phyloP scores from a whole-genome alignment of 2,329 filamentous ascomycete genomes.

The Daldinia eschscholtzii region DNA sequence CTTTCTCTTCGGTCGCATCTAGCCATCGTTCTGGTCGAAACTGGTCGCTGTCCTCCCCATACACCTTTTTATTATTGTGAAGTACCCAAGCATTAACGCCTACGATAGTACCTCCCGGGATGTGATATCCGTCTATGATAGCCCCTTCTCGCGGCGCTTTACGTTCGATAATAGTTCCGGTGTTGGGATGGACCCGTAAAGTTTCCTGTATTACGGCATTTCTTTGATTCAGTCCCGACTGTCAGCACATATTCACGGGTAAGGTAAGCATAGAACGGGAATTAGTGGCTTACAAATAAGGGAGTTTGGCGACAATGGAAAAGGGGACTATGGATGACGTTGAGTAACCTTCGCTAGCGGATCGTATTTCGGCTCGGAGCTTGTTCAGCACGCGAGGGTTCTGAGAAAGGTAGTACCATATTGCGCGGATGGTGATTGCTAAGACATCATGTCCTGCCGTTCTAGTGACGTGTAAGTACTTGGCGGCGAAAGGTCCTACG shows the following conservation, averaged over 20 bases:
- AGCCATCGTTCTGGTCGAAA: constrained; percentile 30
- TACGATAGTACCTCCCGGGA: constrained; percentile 19
- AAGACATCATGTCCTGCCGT: constrained; percentile 20
- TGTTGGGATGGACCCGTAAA: constrained; percentile 22
- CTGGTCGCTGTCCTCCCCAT: constrained; percentile 19
- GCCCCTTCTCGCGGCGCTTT: constrained; percentile 17
- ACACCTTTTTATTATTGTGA: constrained; percentile 20
- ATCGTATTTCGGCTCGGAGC: not conserved
- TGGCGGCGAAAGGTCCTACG: not conserved
- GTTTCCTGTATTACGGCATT: constrained; percentile 5
- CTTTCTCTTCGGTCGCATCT: constrained; percentile 18
- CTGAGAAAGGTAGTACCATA: constrained; percentile 17
- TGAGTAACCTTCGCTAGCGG: not conserved
- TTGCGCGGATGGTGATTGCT: constrained; percentile 23
- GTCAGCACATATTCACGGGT: no score
- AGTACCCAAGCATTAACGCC: constrained; percentile 31
- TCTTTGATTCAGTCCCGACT: not conserved
- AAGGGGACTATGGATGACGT: not conserved
- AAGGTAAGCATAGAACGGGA: not conserved
- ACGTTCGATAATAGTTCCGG: constrained; percentile 27
- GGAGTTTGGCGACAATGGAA: not conserved
- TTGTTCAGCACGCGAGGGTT: not conserved
- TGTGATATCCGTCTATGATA: constrained; percentile 23
- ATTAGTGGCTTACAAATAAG: not conserved
- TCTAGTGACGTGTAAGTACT: constrained; percentile 4